A percentile compares a stretch with the other conserved stretches of the same genome.
These are phyloP conservation scores for Malania oleifera DNA, from an alignment of 164 flowering plant species.

Conservation along the genomic window DNA sequence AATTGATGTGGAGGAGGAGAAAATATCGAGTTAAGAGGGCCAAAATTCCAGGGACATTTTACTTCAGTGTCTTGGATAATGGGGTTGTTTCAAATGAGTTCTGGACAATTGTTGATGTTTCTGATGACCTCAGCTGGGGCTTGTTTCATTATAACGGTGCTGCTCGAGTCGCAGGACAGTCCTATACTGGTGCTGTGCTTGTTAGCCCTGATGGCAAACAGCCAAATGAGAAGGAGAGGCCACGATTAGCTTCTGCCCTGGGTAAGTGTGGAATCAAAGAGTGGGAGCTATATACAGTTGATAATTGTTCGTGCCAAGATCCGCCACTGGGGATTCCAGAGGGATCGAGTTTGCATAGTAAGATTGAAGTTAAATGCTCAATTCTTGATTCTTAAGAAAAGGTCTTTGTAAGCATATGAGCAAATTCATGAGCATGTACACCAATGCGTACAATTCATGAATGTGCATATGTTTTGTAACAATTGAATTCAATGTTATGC, in stretches of 20 bases:
- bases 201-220: conserved; percentile 74
- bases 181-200: conserved; percentile 94
- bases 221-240: conserved; percentile 40
- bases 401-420: too few species aligned
- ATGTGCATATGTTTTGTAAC: too few species aligned
- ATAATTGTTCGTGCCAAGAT: conserved; percentile 56
- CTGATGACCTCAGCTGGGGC: conserved; percentile 88
- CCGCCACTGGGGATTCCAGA: conserved; percentile 59
- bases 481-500: too few species aligned
- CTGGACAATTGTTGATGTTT: conserved; percentile 88
- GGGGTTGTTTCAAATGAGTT: conserved; percentile 95
- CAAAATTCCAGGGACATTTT: conserved; percentile 65
- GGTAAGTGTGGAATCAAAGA: conserved; percentile 74
- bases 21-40: conserved; percentile 78
- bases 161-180: conserved; percentile 87
- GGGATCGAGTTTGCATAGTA: conserved; percentile 46
- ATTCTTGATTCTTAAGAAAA: too few species aligned
- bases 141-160: conserved; percentile 91
- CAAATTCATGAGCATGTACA: too few species aligned
- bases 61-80: conserved; percentile 84
- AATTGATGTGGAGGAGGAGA: conserved; percentile 85
- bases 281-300: conserved; percentile 80
- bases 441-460: too few species aligned
- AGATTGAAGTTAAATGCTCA: conserved; percentile 19
- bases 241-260: conserved; percentile 45